Percentiles rank a stretch among this genome's conserved stretches.
Conservation (phyloP, 352 stramenopile genomes). For the Globisporangium ultimum region DNA sequence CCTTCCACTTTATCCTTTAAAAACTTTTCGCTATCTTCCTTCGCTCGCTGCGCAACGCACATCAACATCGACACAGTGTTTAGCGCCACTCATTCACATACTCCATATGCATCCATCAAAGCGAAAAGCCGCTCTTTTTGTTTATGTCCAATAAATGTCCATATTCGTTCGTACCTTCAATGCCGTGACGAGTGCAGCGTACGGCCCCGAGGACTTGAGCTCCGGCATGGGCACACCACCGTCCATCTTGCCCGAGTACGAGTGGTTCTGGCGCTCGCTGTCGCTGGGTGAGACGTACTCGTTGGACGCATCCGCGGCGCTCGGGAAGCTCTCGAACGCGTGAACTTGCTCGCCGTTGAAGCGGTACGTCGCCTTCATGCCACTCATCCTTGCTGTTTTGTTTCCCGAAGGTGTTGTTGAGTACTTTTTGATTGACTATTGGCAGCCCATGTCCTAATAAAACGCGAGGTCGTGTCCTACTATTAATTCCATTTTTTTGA, state of each 20-base stretch:
- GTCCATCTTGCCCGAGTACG: slow-evolving; percentile 70
- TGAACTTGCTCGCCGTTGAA: slow-evolving; percentile 72
- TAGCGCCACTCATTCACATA: neutral
- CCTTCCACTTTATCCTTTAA: slow-evolving; percentile 81
- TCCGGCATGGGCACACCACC: slow-evolving; percentile 49
- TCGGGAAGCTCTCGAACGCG: slow-evolving; percentile 65
- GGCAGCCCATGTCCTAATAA: no score
- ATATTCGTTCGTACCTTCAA: slow-evolving; percentile 48
- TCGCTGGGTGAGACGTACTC: slow-evolving; percentile 44
- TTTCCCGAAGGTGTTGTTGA: neutral
- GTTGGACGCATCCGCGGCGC: slow-evolving; percentile 51
- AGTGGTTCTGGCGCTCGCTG: slow-evolving; percentile 55
- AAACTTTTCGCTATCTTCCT: slow-evolving; percentile 77
- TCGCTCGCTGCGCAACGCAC: slow-evolving; percentile 42
- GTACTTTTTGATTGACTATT: neutral
- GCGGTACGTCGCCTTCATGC: slow-evolving; percentile 57
- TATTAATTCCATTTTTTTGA: no score
- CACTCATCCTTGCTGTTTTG: slow-evolving; percentile 29
- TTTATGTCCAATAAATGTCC: neutral
- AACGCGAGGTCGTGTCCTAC: no score
- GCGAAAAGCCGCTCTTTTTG: no score
- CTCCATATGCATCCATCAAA: no score
- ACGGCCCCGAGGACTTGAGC: slow-evolving; percentile 65
- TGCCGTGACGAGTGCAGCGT: slow-evolving; percentile 66
- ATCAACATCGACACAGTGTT: neutral